Evolutionary conservation across 768 basidiomycete species (phyloP), one percentile per base, ranked within the genome.

Genomic region (Mycena galopus): DNA sequence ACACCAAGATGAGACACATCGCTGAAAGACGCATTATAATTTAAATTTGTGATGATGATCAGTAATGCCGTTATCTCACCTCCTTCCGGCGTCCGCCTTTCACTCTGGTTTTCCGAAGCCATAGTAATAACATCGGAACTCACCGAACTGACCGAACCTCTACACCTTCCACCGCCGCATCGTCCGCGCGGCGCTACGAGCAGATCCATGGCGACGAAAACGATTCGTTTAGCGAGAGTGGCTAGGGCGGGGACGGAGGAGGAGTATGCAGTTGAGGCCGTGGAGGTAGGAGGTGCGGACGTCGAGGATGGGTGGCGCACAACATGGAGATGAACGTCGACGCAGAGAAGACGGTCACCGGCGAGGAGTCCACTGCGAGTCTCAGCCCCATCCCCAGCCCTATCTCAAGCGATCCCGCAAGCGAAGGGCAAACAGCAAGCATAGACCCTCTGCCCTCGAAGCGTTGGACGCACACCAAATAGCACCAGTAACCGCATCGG

Each of bases 101-200:
- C n/a, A n/a, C n/a, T n/a, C n/a, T n/a, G n/a, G n/a, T n/a, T n/a
- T n/a, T n/a, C n/a, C n/a, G n/a, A n/a, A n/a, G n/a, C n/a, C n/a
- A n/a, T n/a, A n/a, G n/a, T n/a, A n/a, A n/a, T n/a, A n/a, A n/a
- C n/a, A n/a, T n/a, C n/a, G n/a, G n/a, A n/a, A n/a, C n/a, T n/a
- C n/a, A n/a, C n/a, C n/a, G n/a, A n/a, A n/a, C n/a, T n/a, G n/a
- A n/a, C n/a, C n/a, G n/a, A n/a, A n/a, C n/a, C n/a, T n/a, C n/a
- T n/a, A n/a, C n/a, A n/a, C n/a, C n/a, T n/a, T n/a, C n/a, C n/a
- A n/a, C n/a, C n/a, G n/a, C n/a, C n/a, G n/a, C n/a, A n/a, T n/a
- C n/a, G n/a, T n/a, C n/a, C n/a, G n/a, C n/a, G n/a, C n/a, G n/a
- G 16, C 95, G 93, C 87, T 95, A 95, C 82, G 94, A 95, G 87